phyloP scores from a whole-genome alignment of 2,329 filamentous ascomycete genomes.

The Exophiala sp. region DNA sequence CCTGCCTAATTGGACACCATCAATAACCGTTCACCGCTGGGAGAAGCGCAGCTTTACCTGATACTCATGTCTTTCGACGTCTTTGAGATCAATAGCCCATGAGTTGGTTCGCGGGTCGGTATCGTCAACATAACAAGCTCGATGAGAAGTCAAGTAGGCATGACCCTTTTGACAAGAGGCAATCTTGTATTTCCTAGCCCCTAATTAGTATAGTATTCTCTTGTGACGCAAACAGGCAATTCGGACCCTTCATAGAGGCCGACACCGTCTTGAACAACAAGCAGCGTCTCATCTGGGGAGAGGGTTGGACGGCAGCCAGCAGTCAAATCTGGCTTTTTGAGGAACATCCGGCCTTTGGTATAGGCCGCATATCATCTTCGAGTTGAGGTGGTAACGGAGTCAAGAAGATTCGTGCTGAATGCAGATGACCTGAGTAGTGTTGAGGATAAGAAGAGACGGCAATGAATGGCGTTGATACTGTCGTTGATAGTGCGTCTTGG shows the following conservation, averaged over 20 bases:
- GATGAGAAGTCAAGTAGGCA: conserved; percentile 92
- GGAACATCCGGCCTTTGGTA: conserved; percentile 61
- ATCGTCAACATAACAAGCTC: conserved; percentile 90
- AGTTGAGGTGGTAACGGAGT: not conserved
- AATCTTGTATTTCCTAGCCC: conserved; percentile 80
- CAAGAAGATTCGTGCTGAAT: not conserved
- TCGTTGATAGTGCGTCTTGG: no score
- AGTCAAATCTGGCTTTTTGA: conserved; percentile 91
- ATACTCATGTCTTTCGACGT: conserved; percentile 84
- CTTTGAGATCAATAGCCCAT: conserved; percentile 77
- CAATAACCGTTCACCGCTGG: conserved; percentile 16
- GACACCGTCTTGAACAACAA: conserved; percentile 96
- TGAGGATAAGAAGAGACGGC: no score
- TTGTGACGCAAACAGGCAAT: not conserved
- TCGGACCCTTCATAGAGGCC: conserved; percentile 93
- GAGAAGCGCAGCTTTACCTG: conserved; percentile 55
- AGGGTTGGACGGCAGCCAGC: conserved; percentile 90
- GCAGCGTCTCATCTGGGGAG: conserved; percentile 83
- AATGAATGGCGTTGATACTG: no score
- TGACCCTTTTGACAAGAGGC: conserved; percentile 91
- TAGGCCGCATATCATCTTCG: conserved; percentile 18
- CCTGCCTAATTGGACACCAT: conserved; percentile 56
- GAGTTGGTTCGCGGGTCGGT: conserved; percentile 78
- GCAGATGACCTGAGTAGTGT: no score
- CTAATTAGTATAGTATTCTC: conserved; percentile 3